Evolutionary conservation across 1,139 yeast species (phyloP).

Genomic region (Hyphopichia wangnamkhiaoensis): DNA sequence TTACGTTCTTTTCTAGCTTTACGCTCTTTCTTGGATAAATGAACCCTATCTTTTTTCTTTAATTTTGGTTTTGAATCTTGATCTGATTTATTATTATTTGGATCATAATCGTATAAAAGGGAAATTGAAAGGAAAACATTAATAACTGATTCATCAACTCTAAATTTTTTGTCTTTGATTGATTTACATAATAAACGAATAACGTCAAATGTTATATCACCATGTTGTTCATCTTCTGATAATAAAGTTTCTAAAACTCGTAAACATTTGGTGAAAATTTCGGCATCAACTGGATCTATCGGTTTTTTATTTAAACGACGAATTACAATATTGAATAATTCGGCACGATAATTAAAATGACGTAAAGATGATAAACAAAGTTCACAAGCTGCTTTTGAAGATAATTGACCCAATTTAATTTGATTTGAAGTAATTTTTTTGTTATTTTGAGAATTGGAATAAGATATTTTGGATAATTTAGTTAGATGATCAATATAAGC

Average conservation of each 20-base stretch:
- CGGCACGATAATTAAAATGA: slow-evolving; percentile 78
- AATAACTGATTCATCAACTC: slow-evolving; percentile 82
- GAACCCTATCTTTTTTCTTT: slow-evolving; percentile 85
- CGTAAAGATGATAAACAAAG: slow-evolving; percentile 62
- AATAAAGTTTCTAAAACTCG: slow-evolving; percentile 66
- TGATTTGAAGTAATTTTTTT: slow-evolving; percentile 38
- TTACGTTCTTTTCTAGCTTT: slow-evolving; percentile 85
- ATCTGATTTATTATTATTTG: slow-evolving; percentile 50
- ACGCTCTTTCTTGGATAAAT: slow-evolving; percentile 82
- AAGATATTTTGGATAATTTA: slow-evolving; percentile 39
- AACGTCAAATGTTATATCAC: slow-evolving; percentile 77
- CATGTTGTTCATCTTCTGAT: slow-evolving; percentile 70
- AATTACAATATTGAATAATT: slow-evolving; percentile 64
- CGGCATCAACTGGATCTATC: slow-evolving; percentile 44
- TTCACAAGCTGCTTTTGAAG: slow-evolving; percentile 80
- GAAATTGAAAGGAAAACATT: slow-evolving; percentile 73
- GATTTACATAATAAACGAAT: slow-evolving; percentile 68
- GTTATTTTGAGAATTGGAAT: slow-evolving; percentile 41
- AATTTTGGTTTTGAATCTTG: slow-evolving; percentile 47
- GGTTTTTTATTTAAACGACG: slow-evolving; percentile 64
- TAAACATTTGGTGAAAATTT: slow-evolving; percentile 60
- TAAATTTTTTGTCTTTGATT: slow-evolving; percentile 69
- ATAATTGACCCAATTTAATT: slow-evolving; percentile 54
- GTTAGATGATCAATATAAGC: slow-evolving; percentile 63
- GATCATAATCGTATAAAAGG: slow-evolving; percentile 79